Conservation (phyloP, 2,329 filamentous ascomycete species). For the Trichophyton equinum region DNA sequence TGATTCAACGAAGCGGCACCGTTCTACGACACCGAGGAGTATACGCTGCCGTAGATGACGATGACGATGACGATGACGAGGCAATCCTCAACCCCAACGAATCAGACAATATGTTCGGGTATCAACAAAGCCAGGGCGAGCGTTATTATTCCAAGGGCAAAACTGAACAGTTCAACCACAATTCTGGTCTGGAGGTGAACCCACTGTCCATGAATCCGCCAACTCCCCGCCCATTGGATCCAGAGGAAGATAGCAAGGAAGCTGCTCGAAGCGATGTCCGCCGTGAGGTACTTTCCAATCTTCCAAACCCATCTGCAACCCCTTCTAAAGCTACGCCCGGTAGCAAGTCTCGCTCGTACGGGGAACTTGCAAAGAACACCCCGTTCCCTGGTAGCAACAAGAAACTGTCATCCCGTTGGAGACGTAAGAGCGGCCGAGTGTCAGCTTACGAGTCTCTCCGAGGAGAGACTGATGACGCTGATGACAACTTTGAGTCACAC, state of each 20-base stretch:
- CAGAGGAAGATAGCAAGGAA: slow-evolving; percentile 19
- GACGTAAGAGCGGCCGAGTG: slow-evolving; percentile 24
- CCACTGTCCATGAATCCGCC: slow-evolving; percentile 37
- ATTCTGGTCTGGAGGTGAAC: slow-evolving; percentile 23
- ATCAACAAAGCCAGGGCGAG: slow-evolving; percentile 22
- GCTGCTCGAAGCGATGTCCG: slow-evolving; percentile 23
- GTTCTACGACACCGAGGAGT: slow-evolving; percentile 25
- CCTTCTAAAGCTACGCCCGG: slow-evolving; percentile 18
- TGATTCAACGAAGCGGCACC: slow-evolving; percentile 17
- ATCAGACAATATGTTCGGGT: neutral
- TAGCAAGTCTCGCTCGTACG: slow-evolving; percentile 28
- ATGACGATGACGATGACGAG: slow-evolving; percentile 18
- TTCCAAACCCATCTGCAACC: slow-evolving; percentile 22
- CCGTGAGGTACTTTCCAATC: neutral
- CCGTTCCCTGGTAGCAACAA: slow-evolving; percentile 14
- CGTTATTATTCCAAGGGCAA: slow-evolving; percentile 24
- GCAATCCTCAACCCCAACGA: slow-evolving; percentile 8
- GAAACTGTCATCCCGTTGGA: slow-evolving; percentile 16
- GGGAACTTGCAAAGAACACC: slow-evolving; percentile 21
- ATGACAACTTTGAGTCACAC: slow-evolving; percentile 14
- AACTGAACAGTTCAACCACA: slow-evolving; percentile 22
- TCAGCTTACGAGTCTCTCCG: slow-evolving; percentile 26
- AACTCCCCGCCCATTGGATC: slow-evolving; percentile 27
- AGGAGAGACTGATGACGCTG: slow-evolving; percentile 18
- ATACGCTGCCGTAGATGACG: slow-evolving; percentile 26